These are phyloP conservation scores for Hypoxylon sp. DNA, from an alignment of 2,329 filamentous ascomycete genomes.

Conservation along the genomic window DNA sequence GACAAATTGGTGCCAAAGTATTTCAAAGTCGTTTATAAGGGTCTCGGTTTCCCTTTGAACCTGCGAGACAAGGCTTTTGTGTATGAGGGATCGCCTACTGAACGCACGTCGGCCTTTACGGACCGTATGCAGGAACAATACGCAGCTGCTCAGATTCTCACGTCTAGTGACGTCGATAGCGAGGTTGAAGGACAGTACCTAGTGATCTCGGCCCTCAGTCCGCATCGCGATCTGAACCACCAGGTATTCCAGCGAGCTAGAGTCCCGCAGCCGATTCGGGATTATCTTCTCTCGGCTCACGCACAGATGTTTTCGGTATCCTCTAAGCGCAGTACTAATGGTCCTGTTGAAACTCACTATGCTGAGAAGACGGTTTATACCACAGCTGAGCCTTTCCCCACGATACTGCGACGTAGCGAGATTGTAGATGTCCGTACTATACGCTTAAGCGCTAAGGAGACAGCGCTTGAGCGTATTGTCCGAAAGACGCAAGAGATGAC, in stretches of 20 bases:
- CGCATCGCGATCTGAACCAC: slow-evolving; percentile 85
- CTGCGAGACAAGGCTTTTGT: slow-evolving; percentile 93
- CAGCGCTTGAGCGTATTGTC: slow-evolving; percentile 90
- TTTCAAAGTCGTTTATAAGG: slow-evolving; percentile 91
- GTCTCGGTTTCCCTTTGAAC: slow-evolving; percentile 85
- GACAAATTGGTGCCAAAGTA: slow-evolving; percentile 85
- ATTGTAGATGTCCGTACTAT: slow-evolving; percentile 79
- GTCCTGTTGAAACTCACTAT: slow-evolving; percentile 79
- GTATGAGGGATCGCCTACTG: slow-evolving; percentile 84
- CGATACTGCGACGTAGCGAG: slow-evolving; percentile 89
- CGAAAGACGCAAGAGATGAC: slow-evolving; percentile 91
- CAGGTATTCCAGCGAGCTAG: slow-evolving; percentile 90
- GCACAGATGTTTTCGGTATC: slow-evolving; percentile 86
- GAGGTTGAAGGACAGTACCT: slow-evolving; percentile 93
- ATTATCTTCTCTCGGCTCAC: slow-evolving; percentile 84
- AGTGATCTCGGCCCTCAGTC: slow-evolving; percentile 83
- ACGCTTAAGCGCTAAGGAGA: slow-evolving; percentile 81
- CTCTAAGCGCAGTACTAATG: slow-evolving; percentile 77
- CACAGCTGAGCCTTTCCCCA: slow-evolving; percentile 89
- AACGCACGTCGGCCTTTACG: slow-evolving; percentile 85
- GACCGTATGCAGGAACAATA: slow-evolving; percentile 94
- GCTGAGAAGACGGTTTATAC: slow-evolving; percentile 89
- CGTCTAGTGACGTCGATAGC: slow-evolving; percentile 76
- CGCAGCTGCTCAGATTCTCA: slow-evolving; percentile 85
- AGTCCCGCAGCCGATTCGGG: slow-evolving; percentile 85